Conservation (phyloP, 495 filamentous ascomycete genomes). For the Penicillium ucsense region DNA sequence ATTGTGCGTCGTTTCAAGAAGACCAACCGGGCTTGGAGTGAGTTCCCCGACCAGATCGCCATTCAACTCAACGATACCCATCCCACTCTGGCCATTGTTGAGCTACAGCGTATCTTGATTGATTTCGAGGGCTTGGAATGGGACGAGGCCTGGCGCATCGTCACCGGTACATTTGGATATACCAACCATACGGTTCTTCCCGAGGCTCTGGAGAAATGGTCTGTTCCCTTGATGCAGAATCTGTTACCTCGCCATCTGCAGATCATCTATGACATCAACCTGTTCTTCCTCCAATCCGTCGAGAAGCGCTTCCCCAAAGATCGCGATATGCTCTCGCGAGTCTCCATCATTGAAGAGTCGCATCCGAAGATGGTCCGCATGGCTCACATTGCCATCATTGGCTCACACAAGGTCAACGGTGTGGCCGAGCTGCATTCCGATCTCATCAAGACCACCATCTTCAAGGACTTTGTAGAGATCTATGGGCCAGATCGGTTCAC, state of each 20-base stretch:
- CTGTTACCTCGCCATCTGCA: slow-evolving; percentile 90
- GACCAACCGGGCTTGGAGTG: slow-evolving; percentile 77
- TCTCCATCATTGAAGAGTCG: slow-evolving; percentile 95
- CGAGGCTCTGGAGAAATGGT: slow-evolving; percentile 97
- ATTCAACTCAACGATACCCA: slow-evolving; percentile 99
- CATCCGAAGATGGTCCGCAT: slow-evolving; percentile 98
- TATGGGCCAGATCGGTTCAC: slow-evolving; percentile 96
- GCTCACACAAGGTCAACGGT: slow-evolving; percentile 98
- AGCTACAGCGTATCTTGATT: slow-evolving; percentile 84
- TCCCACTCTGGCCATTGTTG: slow-evolving; percentile 90
- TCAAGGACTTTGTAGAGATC: slow-evolving; percentile 93
- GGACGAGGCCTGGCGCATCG: slow-evolving; percentile 86
- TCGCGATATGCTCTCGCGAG: slow-evolving; percentile 68
- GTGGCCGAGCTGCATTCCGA: slow-evolving; percentile 97
- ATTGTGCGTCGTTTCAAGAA: slow-evolving; percentile 98
- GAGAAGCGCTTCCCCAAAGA: slow-evolving; percentile 86
- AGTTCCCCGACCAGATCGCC: slow-evolving; percentile 90
- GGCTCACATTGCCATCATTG: slow-evolving; percentile 90
- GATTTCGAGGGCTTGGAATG: slow-evolving; percentile 86
- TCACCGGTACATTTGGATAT: slow-evolving; percentile 75
- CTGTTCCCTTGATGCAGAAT: slow-evolving; percentile 83
- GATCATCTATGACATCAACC: slow-evolving; percentile 98
- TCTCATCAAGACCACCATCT: slow-evolving; percentile 94
- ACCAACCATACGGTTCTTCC: slow-evolving; percentile 98
- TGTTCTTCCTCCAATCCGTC: slow-evolving; percentile 82